Base-by-base conservation (phyloP, 352 stramenopile species). In the Peronospora destructor region DNA sequence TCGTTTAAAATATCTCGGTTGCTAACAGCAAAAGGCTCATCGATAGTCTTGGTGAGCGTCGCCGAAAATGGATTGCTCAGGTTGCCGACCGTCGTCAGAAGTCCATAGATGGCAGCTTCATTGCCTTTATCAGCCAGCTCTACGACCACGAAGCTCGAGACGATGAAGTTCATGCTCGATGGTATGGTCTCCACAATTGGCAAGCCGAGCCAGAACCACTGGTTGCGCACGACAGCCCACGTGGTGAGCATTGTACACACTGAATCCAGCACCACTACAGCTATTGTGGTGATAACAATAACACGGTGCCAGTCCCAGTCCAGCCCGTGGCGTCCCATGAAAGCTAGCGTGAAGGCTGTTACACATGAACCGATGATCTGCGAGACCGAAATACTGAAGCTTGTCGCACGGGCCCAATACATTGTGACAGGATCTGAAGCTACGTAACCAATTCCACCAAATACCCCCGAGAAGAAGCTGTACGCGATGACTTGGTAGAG, bases 111-210 rank as follows among this genome's bases (percentile, higher is more conserved):
- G 2, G 66, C 63, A 19, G 51, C 71, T 59, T 81, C 71, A 17
- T 70, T 71, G 28, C 68, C 67, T n/a, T 61, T 58, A 6, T 68
- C 64, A 10, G 66, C 63, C 33, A 82, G 30, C 21, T 82, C 71
- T 11, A 81, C 71, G 6, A 69, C 60, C n/a, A 73, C 64, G 23
- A 64, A 73, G n/a, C 29, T 73, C 4, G 59, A 65, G 26, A 73
- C 45, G 25, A 80, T 69, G 29, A 74, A 80, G 37, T 60, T 64
- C 9, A 76, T 50, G 35, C 58, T 66, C 0, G 44, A 23, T 13
- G 67, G 64, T 3, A 75, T 37, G 9, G 49, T 61, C 45, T 73
- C 63, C 8, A 73, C 51, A 17, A 76, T 41, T 1, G 64, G 50
- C 14, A 72, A 33, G 3, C 61, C 68, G 4, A 76, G 56, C 64